Conservation (phyloP, 2,329 filamentous ascomycete species). For the Calonectria henricotiae region DNA sequence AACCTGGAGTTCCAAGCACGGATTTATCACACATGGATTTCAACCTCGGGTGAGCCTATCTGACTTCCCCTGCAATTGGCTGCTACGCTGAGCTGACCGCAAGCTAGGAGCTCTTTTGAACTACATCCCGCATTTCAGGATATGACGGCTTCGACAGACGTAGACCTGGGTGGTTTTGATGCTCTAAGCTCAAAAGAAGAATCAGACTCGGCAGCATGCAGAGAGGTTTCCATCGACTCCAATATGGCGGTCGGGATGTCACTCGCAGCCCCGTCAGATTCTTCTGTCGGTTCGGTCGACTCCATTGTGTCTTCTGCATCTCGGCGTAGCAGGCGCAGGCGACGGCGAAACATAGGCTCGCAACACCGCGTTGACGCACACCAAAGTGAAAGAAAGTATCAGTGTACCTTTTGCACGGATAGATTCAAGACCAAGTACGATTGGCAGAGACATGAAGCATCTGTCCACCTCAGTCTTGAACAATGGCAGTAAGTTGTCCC, state of each 20-base stretch:
- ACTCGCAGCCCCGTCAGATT: conserved; percentile 6
- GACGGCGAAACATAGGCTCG: neutral
- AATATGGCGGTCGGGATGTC: conserved; percentile 6
- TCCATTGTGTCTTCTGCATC: conserved; percentile 10
- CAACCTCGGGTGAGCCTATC: neutral
- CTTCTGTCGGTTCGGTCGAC: conserved; percentile 23
- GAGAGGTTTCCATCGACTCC: neutral
- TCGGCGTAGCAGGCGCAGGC: conserved; percentile 1
- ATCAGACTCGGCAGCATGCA: conserved; percentile 13
- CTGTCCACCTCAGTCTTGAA: conserved; percentile 31
- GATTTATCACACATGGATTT: neutral
- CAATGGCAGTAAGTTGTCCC: conserved; percentile 26
- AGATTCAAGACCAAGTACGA: conserved; percentile 39
- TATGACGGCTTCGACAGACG: conserved; percentile 7
- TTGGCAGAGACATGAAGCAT: conserved; percentile 37
- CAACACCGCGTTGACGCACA: neutral
- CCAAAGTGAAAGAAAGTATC: conserved; percentile 29
- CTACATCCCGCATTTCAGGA: neutral
- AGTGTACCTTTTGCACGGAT: conserved; percentile 39
- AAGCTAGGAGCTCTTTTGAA: neutral
- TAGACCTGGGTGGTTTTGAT: conserved; percentile 2
- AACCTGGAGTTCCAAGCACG: no score
- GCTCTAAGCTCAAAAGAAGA: neutral
- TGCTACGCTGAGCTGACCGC: no score
- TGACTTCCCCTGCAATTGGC: neutral